Base-by-base conservation (phyloP, 108 stramenopile species). In the Nitzschia sp. region DNA sequence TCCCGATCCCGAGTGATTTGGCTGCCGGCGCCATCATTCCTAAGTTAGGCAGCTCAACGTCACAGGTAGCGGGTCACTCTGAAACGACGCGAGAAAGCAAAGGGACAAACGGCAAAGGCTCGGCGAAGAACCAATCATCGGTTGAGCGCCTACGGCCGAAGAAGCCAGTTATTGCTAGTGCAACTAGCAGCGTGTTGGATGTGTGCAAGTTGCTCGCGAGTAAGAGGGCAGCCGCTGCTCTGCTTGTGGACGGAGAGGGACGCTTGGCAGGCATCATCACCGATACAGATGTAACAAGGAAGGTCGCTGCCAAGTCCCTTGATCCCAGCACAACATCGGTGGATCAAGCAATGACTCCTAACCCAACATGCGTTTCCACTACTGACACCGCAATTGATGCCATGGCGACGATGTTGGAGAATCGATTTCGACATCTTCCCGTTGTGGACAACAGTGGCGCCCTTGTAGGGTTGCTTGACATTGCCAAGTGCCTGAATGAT, bases 401-500 rank as follows among this genome's bases (percentile, higher is more conserved):
- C 0, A 69, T 98, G 77, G 72, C 84, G 6, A 89, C 85, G 27
- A 98, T 98, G 97, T 85, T 97, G 32, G 94, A 96, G 69, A 94
- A 94, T 71, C 89, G 77, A 36, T 97, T 96, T 78, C 78, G 96
- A 5, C 96, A 97, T 66, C 80, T 97, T 46, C 97, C 97, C 51
- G 97, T 97, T 24, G 76, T 93, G 2, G 95, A 95, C 59, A 81
- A 82, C 32, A 78, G 72, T 51, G 93, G 90, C 2, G 74, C 75
- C 18, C 89, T 97, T 27, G 91, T 92, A 23, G 97, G 97, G 0
- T 61, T 97, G 62, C 80, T 98, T 51, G 96, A 96, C 71, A 98
- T 98, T 51, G 97, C 95, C 1, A 96, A 96, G 70, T 97, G 96
- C 54, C 71, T 98, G 78, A 94, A 96, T 79, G 96, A 97, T 77